Percentiles rank a stretch among this genome's conserved stretches.
These are phyloP conservation scores for Fragaria vesca DNA, from an alignment of 306 rosid species.

Conservation along the genomic window DNA sequence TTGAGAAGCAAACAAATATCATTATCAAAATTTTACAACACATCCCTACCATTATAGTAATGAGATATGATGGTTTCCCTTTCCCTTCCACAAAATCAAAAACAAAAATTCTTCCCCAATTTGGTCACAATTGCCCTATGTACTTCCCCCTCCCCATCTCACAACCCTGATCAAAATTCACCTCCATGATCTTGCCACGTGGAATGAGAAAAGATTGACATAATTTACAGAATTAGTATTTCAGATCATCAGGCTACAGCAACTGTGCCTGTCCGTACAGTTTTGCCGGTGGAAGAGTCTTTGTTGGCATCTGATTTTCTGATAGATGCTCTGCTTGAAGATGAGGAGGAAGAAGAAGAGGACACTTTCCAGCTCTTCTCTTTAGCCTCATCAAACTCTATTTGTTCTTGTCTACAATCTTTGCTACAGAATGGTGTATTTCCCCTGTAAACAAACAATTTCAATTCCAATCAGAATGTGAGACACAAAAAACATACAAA, in stretches of 20 bases:
- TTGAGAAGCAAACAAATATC: conserved; percentile 17
- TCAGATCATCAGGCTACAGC: conserved; percentile 54
- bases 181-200: conserved; percentile 13
- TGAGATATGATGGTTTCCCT: conserved; percentile 11
- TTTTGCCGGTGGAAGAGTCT: conserved; percentile 44
- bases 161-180: background rate
- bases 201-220: background rate
- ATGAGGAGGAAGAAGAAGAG: conserved; percentile 19
- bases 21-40: conserved; percentile 23
- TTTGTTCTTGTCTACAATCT: conserved; percentile 88
- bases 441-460: conserved; percentile 58
- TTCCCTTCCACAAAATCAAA: conserved; percentile 7
- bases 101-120: conserved; percentile 2
- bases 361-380: conserved; percentile 59
- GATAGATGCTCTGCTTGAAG: conserved; percentile 48
- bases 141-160: background rate
- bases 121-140: background rate
- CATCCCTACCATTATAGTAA: background rate
- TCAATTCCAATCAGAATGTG: conserved; percentile 24
- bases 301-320: conserved; percentile 60
- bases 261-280: conserved; percentile 66
- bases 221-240: background rate
- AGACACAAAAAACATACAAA: background rate
- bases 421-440: conserved; percentile 94
- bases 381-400: conserved; percentile 69